phyloP scores from a whole-genome alignment of 768 basidiomycete genomes.

The Pleurotus citrinopileatus region DNA sequence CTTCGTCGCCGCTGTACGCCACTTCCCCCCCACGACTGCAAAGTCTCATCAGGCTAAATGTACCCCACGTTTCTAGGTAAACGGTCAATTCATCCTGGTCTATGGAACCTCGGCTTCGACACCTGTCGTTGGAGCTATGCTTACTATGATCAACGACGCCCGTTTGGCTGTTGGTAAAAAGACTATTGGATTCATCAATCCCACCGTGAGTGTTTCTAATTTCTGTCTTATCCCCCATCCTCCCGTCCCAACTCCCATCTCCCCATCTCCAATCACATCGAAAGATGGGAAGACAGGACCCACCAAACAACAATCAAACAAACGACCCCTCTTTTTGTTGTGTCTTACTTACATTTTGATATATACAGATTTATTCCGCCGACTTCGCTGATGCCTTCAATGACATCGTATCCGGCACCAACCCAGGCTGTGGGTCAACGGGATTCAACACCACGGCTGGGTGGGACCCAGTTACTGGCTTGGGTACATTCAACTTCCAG shows the following conservation, averaged over 20 bases:
- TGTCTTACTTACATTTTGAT: neutral
- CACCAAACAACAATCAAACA: too few relatives aligned
- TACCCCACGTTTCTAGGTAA: constrained; percentile 22
- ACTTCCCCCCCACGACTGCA: neutral
- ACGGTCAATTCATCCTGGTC: constrained; percentile 33
- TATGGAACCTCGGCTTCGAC: constrained; percentile 49
- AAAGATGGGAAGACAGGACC: too few relatives aligned
- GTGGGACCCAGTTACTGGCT: constrained; percentile 48
- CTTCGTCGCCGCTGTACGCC: constrained; percentile 39
- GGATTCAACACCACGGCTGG: constrained; percentile 33
- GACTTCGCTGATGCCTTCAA: constrained; percentile 40
- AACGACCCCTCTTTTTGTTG: neutral
- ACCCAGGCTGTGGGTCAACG: constrained; percentile 40
- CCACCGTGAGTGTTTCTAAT: constrained; percentile 29
- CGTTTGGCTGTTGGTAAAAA: constrained; percentile 38
- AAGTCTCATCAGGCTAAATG: neutral
- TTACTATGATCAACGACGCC: constrained; percentile 52
- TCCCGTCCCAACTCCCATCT: too few relatives aligned
- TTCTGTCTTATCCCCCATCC: too few relatives aligned
- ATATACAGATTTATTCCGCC: constrained; percentile 46
- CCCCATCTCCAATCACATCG: constrained; percentile 12
- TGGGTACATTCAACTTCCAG: constrained; percentile 44
- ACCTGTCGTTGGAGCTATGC: constrained; percentile 46
- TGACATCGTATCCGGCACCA: constrained; percentile 44
- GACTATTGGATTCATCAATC: constrained; percentile 49